A percentile compares a stretch with the other conserved stretches of the same genome.
Evolutionary conservation across 2,329 filamentous ascomycete species (phyloP).

Genomic region (Ophiostoma piceae): DNA sequence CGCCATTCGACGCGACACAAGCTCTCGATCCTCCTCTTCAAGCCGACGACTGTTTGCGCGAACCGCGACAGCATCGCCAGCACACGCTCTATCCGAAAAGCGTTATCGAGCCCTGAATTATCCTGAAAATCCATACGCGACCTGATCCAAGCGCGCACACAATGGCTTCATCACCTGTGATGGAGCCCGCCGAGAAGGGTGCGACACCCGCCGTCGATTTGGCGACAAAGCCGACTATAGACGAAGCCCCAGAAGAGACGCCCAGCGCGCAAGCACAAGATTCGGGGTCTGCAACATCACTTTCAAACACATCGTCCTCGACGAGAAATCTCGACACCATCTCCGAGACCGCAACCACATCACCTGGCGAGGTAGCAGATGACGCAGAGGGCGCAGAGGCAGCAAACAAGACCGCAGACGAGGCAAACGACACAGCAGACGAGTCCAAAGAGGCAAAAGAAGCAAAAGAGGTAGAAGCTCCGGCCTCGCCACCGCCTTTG

Average conservation of each 20-base stretch:
- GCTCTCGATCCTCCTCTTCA: neutral
- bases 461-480: neutral
- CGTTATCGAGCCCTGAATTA: neutral
- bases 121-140: neutral
- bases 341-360: neutral
- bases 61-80: neutral
- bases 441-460: neutral
- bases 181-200: neutral
- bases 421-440: constrained; percentile 3
- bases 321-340: neutral
- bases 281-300: neutral
- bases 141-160: neutral
- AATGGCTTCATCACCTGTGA: neutral
- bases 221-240: neutral
- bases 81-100: neutral
- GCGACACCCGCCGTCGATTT: neutral
- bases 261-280: neutral
- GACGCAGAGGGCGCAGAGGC: neutral
- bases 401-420: neutral
- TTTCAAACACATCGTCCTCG: neutral
- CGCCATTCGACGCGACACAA: neutral
- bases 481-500: constrained; percentile 34
- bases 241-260: neutral
- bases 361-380: neutral
- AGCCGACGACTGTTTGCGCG: neutral